These are phyloP conservation scores for Penicillium hesseltinei DNA, from an alignment of 2,329 filamentous ascomycete genomes.

Conservation along the genomic window DNA sequence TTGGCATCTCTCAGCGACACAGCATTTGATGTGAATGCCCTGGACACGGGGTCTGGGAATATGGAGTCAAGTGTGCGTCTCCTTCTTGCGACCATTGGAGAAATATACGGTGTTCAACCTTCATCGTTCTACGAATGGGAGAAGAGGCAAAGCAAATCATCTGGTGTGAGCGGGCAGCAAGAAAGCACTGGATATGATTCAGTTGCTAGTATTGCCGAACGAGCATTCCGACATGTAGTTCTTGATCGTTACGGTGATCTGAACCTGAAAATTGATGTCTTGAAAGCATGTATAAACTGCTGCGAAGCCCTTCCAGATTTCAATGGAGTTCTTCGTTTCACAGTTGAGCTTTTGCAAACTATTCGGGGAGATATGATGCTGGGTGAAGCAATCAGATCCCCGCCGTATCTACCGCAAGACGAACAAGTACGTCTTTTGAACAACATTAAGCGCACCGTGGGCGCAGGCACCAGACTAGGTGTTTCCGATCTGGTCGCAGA, in stretches of 20 bases:
- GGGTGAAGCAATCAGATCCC: slow-evolving; percentile 64
- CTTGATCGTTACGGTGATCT: slow-evolving; percentile 68
- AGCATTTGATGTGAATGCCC: slow-evolving; percentile 44
- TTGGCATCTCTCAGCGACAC: slow-evolving; percentile 67
- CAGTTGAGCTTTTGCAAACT: slow-evolving; percentile 76
- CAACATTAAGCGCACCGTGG: slow-evolving; percentile 81
- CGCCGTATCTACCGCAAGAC: slow-evolving; percentile 70
- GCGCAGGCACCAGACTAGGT: slow-evolving; percentile 72
- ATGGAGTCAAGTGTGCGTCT: slow-evolving; percentile 44
- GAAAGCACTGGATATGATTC: slow-evolving; percentile 34
- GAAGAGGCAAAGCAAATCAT: slow-evolving; percentile 26
- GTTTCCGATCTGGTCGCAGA: slow-evolving; percentile 69
- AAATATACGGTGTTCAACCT: slow-evolving; percentile 42
- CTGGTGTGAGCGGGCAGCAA: slow-evolving; percentile 16
- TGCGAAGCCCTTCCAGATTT: slow-evolving; percentile 93
- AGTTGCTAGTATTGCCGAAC: slow-evolving; percentile 41
- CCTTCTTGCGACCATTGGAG: slow-evolving; percentile 39
- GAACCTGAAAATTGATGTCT: slow-evolving; percentile 77
- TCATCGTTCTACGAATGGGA: slow-evolving; percentile 37
- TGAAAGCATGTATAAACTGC: slow-evolving; percentile 87
- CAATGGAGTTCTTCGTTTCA: slow-evolving; percentile 82
- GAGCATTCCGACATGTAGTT: slow-evolving; percentile 46
- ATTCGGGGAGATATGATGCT: slow-evolving; percentile 74
- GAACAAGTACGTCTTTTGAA: slow-evolving; percentile 82
- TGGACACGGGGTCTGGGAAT: slow-evolving; percentile 42